Percentiles rank a stretch among this genome's conserved stretches.
Evolutionary conservation across 2,329 filamentous ascomycete genomes (phyloP).

Genomic region (Fusarium compactum): DNA sequence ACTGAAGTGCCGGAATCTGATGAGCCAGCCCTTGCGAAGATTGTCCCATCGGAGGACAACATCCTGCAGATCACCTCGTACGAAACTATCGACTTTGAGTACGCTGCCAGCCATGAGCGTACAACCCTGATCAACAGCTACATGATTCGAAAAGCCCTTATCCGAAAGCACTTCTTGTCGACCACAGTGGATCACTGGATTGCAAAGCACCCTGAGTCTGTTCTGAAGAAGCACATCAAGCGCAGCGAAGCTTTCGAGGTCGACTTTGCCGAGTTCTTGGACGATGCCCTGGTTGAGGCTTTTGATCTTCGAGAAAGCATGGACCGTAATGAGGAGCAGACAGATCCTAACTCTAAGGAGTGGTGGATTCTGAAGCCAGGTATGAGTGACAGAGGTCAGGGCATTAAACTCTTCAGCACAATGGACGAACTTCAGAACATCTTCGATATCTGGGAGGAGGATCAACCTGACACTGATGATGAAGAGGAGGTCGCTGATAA

Average conservation of each 20-base stretch:
- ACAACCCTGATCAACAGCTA: conserved; percentile 86
- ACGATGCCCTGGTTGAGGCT: conserved; percentile 90
- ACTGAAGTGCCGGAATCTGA: conserved; percentile 53
- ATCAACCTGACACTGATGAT: conserved; percentile 72
- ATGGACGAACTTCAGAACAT: conserved; percentile 86
- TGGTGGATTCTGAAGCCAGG: conserved; percentile 99
- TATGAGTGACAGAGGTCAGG: conserved; percentile 96
- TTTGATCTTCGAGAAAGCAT: conserved; percentile 88
- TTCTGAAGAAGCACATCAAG: conserved; percentile 78
- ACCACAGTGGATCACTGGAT: conserved; percentile 87
- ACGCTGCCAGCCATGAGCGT: conserved; percentile 70
- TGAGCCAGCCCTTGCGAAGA: conserved; percentile 52
- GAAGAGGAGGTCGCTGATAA: conserved; percentile 61
- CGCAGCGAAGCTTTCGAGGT: conserved; percentile 89
- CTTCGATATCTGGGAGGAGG: conserved; percentile 91
- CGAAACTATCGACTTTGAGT: conserved; percentile 87
- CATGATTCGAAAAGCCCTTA: conserved; percentile 94
- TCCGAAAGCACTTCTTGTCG: conserved; percentile 93
- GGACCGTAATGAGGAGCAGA: conserved; percentile 67
- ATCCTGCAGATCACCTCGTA: conserved; percentile 87
- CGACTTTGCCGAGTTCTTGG: conserved; percentile 96
- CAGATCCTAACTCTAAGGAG: conserved; percentile 63
- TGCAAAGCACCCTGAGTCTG: conserved; percentile 80
- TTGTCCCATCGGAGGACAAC: conserved; percentile 55
- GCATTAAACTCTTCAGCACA: conserved; percentile 88